A percentile compares a stretch with the other conserved stretches of the same genome.
phyloP scores from a whole-genome alignment of 2,329 filamentous ascomycete genomes.

The Herpotrichia juniperi region DNA sequence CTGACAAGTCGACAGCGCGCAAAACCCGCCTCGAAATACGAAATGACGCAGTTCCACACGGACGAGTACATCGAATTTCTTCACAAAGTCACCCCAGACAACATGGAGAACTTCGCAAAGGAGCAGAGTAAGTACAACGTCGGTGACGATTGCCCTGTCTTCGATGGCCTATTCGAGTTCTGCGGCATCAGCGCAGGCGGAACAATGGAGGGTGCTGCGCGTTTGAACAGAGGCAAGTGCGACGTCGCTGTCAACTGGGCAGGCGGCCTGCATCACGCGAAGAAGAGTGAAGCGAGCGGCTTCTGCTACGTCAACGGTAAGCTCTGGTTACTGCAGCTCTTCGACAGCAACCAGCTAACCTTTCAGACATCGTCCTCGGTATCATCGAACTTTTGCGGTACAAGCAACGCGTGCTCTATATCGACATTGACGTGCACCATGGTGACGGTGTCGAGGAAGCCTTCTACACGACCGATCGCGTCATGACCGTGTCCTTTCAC shows the following conservation, averaged over 20 bases:
- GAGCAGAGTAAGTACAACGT: slow-evolving; percentile 84
- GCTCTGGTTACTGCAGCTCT: slow-evolving; percentile 8
- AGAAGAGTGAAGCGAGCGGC: slow-evolving; percentile 55
- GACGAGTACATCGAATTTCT: slow-evolving; percentile 76
- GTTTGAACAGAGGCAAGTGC: slow-evolving; percentile 70
- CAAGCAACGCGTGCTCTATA: slow-evolving; percentile 69
- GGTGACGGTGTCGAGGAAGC: slow-evolving; percentile 74
- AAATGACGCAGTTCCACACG: slow-evolving; percentile 76
- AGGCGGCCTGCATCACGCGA: slow-evolving; percentile 55
- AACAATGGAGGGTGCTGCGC: slow-evolving; percentile 73
- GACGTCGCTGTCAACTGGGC: slow-evolving; percentile 67
- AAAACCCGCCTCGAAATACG: slow-evolving; percentile 65
- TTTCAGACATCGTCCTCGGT: slow-evolving; percentile 67
- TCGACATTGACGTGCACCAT: slow-evolving; percentile 72
- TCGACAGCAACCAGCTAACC: slow-evolving; percentile 7
- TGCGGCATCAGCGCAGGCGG: slow-evolving; percentile 73
- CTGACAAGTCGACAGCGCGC: slow-evolving; percentile 42
- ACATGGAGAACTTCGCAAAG: slow-evolving; percentile 91
- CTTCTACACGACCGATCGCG: slow-evolving; percentile 73
- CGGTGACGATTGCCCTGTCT: slow-evolving; percentile 68
- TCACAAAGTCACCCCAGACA: slow-evolving; percentile 93
- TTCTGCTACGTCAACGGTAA: slow-evolving; percentile 57
- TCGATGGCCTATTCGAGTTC: slow-evolving; percentile 73
- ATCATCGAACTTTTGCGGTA: slow-evolving; percentile 69
- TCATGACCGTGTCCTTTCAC: slow-evolving; percentile 75